Evolutionary conservation across 2,329 filamentous ascomycete species (phyloP).

Genomic region (Neonectria coccinea): DNA sequence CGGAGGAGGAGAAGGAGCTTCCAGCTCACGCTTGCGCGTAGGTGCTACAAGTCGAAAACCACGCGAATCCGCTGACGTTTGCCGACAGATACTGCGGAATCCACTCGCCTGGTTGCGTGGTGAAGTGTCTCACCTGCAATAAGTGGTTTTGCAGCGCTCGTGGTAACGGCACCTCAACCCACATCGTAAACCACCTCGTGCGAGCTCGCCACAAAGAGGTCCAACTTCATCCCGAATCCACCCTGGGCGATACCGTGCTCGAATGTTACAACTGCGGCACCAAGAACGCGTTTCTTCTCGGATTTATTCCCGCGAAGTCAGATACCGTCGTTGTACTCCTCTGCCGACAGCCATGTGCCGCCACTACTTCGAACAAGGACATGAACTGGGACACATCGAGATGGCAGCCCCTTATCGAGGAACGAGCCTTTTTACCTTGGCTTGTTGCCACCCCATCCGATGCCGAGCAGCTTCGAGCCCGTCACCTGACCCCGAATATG

Average conservation of each 20-base stretch:
- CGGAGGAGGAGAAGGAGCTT: slow-evolving; percentile 88
- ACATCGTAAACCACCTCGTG: slow-evolving; percentile 98
- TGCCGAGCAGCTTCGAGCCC: slow-evolving; percentile 93
- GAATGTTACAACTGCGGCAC: slow-evolving; percentile 99
- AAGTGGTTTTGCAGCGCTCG: slow-evolving; percentile 99
- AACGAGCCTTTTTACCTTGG: slow-evolving; percentile 94
- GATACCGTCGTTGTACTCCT: slow-evolving; percentile 97
- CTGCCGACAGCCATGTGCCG: slow-evolving; percentile 95
- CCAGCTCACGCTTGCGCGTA: slow-evolving; percentile 96
- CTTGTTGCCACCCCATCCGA: slow-evolving; percentile 90
- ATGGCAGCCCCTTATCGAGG: slow-evolving; percentile 97
- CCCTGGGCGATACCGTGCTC: slow-evolving; percentile 93
- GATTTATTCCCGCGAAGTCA: slow-evolving; percentile 98
- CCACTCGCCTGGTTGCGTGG: slow-evolving; percentile 93
- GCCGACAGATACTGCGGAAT: slow-evolving; percentile 88
- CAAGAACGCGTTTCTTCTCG: slow-evolving; percentile 98
- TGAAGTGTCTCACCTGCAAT: slow-evolving; percentile 94
- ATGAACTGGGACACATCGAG: slow-evolving; percentile 99
- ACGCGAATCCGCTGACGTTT: slow-evolving; percentile 40
- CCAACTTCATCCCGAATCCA: slow-evolving; percentile 91
- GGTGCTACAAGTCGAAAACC: slow-evolving; percentile 53
- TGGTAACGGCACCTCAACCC: slow-evolving; percentile 94
- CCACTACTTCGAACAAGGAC: slow-evolving; percentile 95
- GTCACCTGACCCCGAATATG: slow-evolving; percentile 92
- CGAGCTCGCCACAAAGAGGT: slow-evolving; percentile 99